Evolutionary conservation across 495 filamentous ascomycete genomes (phyloP), one percentile per base, ranked within the genome.

Genomic region (Hyphodiscus hymeniophilus): DNA sequence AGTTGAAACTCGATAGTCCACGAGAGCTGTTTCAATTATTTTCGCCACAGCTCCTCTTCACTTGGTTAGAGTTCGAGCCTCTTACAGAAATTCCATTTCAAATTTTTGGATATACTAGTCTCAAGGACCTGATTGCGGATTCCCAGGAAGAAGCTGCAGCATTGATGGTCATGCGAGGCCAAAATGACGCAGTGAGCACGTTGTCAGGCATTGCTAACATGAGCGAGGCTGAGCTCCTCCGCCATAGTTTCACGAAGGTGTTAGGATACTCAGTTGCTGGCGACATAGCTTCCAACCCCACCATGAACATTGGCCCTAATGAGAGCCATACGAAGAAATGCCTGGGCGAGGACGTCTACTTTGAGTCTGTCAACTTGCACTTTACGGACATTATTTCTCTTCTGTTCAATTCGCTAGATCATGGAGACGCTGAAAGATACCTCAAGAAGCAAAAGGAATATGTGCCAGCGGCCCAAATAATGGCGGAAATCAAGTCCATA

Each of bases 31-130:
- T 97, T 61, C 74, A 71, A n/a, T 71, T 97, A 3, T 97, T 96
- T 58, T 80, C 85, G 15, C 81, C 89, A 18, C 94, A 99, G 61
- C 73, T 97, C n/a, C 69, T 97, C 3, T 94, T 87, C 60, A 94
- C 89, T 0, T 97, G 92, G 94, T 76, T 89, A 2, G 76, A 84
- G 48, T 62, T 64, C 1, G 74, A 82, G 41, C 64, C 72, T 21
- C 64, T 94, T 10, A 66, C 70, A 1, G 70, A 75, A 2, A 84
- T 96, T 45, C 89, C 92, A 7, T 95, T 78, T 55, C 67, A 71
- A 38, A 85, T 90, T 8, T 97, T 95, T 65, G 82, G 81, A 1
- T 99, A 91, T 62, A 45, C 61, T 2, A 77, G 56, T 23, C 74
- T 95, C 0, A 63, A 71, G 42, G 82, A 87, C 12, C 74, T 97